Conservation (phyloP, 2,329 filamentous ascomycete genomes). For the Simplicillium aogashimaense region DNA sequence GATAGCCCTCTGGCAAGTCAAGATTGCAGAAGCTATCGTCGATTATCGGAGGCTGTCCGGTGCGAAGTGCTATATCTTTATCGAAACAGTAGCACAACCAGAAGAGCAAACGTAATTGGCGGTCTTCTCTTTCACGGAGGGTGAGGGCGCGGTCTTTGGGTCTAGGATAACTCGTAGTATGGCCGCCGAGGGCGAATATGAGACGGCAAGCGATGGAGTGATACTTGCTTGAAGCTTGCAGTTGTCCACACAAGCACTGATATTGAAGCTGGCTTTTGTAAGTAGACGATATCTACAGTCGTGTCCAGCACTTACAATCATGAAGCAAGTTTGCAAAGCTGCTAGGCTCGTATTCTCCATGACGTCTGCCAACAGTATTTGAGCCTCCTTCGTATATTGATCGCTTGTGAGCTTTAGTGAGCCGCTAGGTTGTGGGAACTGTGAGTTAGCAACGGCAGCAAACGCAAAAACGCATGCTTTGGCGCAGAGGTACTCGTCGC, state of each 20-base stretch:
- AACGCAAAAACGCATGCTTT: constrained; percentile 41
- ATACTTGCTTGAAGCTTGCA: constrained; percentile 18
- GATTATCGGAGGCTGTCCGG: constrained; percentile 40
- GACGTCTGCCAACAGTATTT: too few species aligned
- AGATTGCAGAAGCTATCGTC: constrained; percentile 42
- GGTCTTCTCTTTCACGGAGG: constrained; percentile 15
- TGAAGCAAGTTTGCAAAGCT: constrained; percentile 32
- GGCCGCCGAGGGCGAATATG: constrained; percentile 37
- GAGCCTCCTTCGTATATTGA: too few species aligned
- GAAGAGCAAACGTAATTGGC: constrained; percentile 33
- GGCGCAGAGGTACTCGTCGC: constrained; percentile 20
- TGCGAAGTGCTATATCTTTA: constrained; percentile 44
- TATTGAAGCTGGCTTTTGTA: not conserved
- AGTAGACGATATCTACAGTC: not conserved
- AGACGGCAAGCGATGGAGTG: constrained; percentile 34
- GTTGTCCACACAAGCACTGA: not conserved
- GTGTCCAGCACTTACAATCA: constrained; percentile 30
- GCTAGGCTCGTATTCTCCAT: constrained; percentile 32
- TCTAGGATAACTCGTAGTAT: constrained; percentile 17
- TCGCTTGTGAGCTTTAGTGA: too few species aligned
- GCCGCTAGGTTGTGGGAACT: constrained; percentile 10
- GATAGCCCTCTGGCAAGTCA: constrained; percentile 29
- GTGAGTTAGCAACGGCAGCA: constrained; percentile 21
- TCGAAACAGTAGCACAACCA: constrained; percentile 46
- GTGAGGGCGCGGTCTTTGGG: constrained; percentile 7